Percentiles rank a stretch among this genome's conserved stretches.
Evolutionary conservation across 2,329 filamentous ascomycete genomes (phyloP).

Genomic region (Penicillium sp.): DNA sequence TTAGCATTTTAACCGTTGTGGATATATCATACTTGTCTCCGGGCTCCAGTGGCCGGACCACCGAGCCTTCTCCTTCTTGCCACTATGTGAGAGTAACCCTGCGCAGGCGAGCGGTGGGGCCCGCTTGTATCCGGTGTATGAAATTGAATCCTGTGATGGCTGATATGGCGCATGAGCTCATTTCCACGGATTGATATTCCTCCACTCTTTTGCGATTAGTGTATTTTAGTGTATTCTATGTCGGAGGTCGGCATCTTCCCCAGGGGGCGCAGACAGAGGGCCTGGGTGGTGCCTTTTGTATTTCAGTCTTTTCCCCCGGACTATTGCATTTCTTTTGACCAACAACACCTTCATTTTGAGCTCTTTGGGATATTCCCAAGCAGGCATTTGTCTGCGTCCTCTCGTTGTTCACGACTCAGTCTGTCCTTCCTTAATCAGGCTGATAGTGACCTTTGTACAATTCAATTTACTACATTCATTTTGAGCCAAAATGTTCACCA

Average conservation of each 20-base stretch:
- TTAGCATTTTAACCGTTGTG: neutral
- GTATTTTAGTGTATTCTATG: constrained; percentile 1
- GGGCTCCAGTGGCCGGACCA: neutral
- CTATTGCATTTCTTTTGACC: constrained; percentile 11
- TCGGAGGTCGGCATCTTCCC: constrained; percentile 7
- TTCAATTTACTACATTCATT: constrained; percentile 28
- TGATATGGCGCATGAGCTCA: constrained; percentile 2
- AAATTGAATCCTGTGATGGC: neutral
- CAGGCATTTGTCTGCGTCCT: constrained; percentile 53
- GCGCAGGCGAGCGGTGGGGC: too few relatives aligned
- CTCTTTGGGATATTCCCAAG: constrained; percentile 19
- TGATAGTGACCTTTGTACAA: constrained; percentile 38
- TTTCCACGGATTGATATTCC: constrained; percentile 6
- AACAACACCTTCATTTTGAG: constrained; percentile 13
- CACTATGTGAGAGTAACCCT: neutral
- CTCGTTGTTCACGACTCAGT: constrained; percentile 44
- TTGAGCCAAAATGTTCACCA: constrained; percentile 37
- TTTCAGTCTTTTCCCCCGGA: constrained; percentile 1
- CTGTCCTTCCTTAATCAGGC: constrained; percentile 28
- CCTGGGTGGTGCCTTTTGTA: constrained; percentile 2
- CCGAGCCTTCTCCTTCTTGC: neutral
- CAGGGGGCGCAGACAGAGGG: constrained; percentile 2
- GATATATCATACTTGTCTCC: neutral
- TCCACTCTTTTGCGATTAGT: constrained; percentile 9
- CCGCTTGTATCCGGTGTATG: too few relatives aligned